Evolutionary conservation across 768 basidiomycete species (phyloP).

Genomic region (Mycena polygramma): DNA sequence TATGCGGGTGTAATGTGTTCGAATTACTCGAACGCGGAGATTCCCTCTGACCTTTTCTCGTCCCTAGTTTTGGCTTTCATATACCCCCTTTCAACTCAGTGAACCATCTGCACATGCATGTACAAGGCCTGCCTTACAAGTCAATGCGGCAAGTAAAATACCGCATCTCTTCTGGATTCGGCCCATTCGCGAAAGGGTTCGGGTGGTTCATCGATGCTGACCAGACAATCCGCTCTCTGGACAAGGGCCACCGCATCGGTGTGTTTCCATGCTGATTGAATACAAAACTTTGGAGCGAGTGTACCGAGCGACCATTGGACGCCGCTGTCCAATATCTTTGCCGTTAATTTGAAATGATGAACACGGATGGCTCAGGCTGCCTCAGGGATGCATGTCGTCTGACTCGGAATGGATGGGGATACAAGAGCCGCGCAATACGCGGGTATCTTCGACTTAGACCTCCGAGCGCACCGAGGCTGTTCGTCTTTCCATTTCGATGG

Average conservation of each 20-base stretch:
- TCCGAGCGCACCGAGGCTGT: not conserved
- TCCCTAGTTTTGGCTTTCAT: conserved; percentile 81
- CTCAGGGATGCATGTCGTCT: conserved; percentile 14
- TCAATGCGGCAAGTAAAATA: conserved; percentile 62
- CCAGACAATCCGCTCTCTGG: conserved; percentile 73
- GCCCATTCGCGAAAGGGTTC: conserved; percentile 68
- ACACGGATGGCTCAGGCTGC: not conserved
- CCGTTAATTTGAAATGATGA: conserved; percentile 18
- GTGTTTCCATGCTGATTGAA: conserved; percentile 61
- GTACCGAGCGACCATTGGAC: not conserved
- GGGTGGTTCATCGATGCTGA: conserved; percentile 79
- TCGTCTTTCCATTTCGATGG: not conserved
- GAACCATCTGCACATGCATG: conserved; percentile 81
- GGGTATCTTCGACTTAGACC: not conserved
- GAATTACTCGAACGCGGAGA: not conserved
- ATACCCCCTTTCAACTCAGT: conserved; percentile 84
- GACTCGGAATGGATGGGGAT: conserved; percentile 5
- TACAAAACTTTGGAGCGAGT: not conserved
- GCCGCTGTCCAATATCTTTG: conserved; percentile 1
- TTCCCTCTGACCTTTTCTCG: conserved; percentile 26
- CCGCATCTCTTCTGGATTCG: conserved; percentile 55
- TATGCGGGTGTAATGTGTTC: conserved; percentile 59
- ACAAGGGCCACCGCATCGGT: conserved; percentile 63
- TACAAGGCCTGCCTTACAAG: conserved; percentile 76
- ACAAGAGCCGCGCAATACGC: conserved; percentile 11